phyloP scores from a whole-genome alignment of 257 asterid genomes.

The Solanum sitiens region DNA sequence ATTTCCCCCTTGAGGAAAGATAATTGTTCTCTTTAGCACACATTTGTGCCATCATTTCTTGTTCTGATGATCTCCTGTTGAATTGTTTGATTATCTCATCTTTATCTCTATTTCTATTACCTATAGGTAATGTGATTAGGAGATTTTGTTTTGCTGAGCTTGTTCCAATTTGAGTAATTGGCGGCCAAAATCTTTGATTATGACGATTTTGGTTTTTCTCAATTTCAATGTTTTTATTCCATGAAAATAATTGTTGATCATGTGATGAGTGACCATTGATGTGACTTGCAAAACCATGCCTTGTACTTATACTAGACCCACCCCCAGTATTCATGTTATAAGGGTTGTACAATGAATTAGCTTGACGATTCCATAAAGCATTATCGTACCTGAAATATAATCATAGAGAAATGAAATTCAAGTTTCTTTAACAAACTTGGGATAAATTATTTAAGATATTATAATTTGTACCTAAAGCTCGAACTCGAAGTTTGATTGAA shows the following conservation, averaged over 20 bases:
- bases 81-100: not conserved
- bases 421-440: not conserved
- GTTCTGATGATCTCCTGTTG: not conserved
- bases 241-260: not conserved
- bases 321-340: conserved; percentile 15
- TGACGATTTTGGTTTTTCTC: not conserved
- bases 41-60: not conserved
- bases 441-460: not conserved
- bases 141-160: not conserved
- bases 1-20: not conserved
- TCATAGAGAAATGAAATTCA: not conserved
- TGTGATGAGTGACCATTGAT: not conserved
- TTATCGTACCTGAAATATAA: not conserved
- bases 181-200: not conserved
- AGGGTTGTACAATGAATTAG: conserved; percentile 26
- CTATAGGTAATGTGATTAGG: not conserved
- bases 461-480: conserved; percentile 25
- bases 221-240: not conserved
- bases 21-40: not conserved
- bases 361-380: conserved; percentile 16
- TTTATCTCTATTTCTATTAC: not conserved
- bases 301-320: conserved; percentile 1
- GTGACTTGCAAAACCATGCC: conserved; percentile 20
- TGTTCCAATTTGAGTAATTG: not conserved
- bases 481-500: conserved; percentile 40